phyloP scores from a whole-genome alignment of 2,329 filamentous ascomycete species.

The Cyphellophora europaea region DNA sequence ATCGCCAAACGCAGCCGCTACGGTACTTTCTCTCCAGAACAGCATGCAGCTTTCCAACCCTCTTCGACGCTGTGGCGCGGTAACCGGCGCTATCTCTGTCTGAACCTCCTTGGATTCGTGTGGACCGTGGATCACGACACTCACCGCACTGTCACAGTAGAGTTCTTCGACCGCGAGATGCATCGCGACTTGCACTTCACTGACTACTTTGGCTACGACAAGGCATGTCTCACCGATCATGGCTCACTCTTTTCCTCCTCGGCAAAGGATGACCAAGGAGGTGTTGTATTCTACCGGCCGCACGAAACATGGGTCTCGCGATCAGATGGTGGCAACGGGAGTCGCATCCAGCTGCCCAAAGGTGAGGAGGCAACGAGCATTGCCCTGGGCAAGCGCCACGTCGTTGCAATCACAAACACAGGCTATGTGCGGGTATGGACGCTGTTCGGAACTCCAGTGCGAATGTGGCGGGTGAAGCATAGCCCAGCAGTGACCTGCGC shows the following conservation, averaged over 20 bases:
- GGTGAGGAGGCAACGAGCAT: conserved; percentile 84
- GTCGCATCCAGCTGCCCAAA: conserved; percentile 76
- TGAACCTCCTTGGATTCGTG: conserved; percentile 88
- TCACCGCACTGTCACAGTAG: conserved; percentile 87
- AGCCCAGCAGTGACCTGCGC: conserved; percentile 84
- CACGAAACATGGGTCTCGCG: conserved; percentile 94
- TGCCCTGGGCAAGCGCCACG: conserved; percentile 81
- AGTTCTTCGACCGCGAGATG: conserved; percentile 91
- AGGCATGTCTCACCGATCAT: conserved; percentile 68
- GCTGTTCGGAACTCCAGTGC: conserved; percentile 79
- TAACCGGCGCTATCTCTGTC: conserved; percentile 82
- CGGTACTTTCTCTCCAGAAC: conserved; percentile 42
- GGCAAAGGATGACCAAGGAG: conserved; percentile 51
- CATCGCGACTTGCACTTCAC: conserved; percentile 96
- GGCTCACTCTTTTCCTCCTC: conserved; percentile 25
- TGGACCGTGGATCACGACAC: conserved; percentile 97
- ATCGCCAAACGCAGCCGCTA: conserved; percentile 7
- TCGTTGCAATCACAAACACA: conserved; percentile 76
- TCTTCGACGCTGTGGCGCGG: conserved; percentile 94
- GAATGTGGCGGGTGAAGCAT: conserved; percentile 86
- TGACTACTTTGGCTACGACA: conserved; percentile 91
- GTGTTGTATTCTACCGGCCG: conserved; percentile 88
- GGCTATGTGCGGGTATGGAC: conserved; percentile 92
- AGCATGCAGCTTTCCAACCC: conserved; percentile 82
- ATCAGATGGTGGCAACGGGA: conserved; percentile 52